These are phyloP conservation scores for Serendipita sp. DNA, from an alignment of 768 basidiomycete species.

Conservation along the genomic window DNA sequence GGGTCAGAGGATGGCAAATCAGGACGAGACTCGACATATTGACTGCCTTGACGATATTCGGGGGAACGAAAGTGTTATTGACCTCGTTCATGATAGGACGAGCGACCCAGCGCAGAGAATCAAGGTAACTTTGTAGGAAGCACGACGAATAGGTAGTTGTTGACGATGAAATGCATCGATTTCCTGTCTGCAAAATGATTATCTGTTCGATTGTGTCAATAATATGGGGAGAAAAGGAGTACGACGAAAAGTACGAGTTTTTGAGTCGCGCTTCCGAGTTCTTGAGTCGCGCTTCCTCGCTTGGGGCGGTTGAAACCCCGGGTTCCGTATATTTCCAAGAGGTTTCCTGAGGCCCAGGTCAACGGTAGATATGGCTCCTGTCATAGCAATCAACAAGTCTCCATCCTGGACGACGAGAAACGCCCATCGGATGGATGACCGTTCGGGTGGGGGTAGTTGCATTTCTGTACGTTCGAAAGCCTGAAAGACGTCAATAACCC, in stretches of 20 bases:
- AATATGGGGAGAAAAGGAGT: not conserved
- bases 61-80: conserved; percentile 13
- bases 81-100: conserved; percentile 12
- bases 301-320: conserved; percentile 9
- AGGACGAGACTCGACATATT: not conserved
- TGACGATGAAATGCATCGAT: conserved; percentile 9
- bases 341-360: conserved; percentile 21
- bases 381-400: conserved; percentile 27
- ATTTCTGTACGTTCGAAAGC: conserved; percentile 6
- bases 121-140: conserved; percentile 9
- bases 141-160: conserved; percentile 9
- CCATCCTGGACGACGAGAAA: conserved; percentile 32
- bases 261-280: conserved; percentile 46
- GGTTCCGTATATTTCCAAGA: conserved; percentile 25
- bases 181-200: conserved; percentile 15
- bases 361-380: conserved; percentile 23
- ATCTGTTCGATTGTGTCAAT: conserved; percentile 5
- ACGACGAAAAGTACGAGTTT: conserved; percentile 8
- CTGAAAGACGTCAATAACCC: no score
- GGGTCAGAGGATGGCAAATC: not conserved
- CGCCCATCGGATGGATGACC: conserved; percentile 48
- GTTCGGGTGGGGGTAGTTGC: conserved; percentile 70
- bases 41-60: conserved; percentile 10
- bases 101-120: conserved; percentile 10
- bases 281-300: conserved; percentile 78